phyloP scores from a whole-genome alignment of 768 basidiomycete genomes.

The Suillus plorans region DNA sequence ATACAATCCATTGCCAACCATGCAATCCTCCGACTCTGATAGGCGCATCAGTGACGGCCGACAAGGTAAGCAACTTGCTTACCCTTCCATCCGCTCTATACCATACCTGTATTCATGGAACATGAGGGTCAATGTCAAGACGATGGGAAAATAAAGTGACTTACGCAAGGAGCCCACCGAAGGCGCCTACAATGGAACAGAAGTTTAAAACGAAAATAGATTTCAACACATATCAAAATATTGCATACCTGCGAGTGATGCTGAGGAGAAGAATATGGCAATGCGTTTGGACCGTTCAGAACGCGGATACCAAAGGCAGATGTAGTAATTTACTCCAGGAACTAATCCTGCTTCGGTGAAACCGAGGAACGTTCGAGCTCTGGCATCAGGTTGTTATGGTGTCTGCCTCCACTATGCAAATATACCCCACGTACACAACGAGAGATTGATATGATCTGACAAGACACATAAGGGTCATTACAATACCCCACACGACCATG shows the following conservation, averaged over 20 bases:
- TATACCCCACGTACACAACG: constrained; percentile 27
- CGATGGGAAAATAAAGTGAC: constrained; percentile 11
- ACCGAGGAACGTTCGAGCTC: constrained; percentile 45
- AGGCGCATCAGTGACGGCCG: neutral
- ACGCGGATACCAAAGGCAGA: constrained; percentile 61
- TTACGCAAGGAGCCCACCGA: constrained; percentile 49
- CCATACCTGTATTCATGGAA: constrained; percentile 28
- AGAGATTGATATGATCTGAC: constrained; percentile 32
- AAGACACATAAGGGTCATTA: constrained; percentile 40
- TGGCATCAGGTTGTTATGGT: constrained; percentile 10
- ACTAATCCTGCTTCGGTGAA: constrained; percentile 47
- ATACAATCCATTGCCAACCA: constrained; percentile 40
- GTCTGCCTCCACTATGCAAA: neutral
- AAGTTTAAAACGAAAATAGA: neutral
- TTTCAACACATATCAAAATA: neutral
- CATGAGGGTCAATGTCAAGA: neutral
- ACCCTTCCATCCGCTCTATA: constrained; percentile 35
- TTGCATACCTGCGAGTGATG: constrained; percentile 47
- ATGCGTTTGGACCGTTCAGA: constrained; percentile 58
- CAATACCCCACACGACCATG: constrained; percentile 40
- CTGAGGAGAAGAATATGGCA: constrained; percentile 64
- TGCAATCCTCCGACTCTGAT: constrained; percentile 26
- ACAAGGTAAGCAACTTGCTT: constrained; percentile 22
- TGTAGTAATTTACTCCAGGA: constrained; percentile 41
- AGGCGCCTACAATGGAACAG: constrained; percentile 31